These are phyloP conservation scores for Noccaea caerulescens DNA, from an alignment of 345 rosid genomes.

Conservation along the genomic window DNA sequence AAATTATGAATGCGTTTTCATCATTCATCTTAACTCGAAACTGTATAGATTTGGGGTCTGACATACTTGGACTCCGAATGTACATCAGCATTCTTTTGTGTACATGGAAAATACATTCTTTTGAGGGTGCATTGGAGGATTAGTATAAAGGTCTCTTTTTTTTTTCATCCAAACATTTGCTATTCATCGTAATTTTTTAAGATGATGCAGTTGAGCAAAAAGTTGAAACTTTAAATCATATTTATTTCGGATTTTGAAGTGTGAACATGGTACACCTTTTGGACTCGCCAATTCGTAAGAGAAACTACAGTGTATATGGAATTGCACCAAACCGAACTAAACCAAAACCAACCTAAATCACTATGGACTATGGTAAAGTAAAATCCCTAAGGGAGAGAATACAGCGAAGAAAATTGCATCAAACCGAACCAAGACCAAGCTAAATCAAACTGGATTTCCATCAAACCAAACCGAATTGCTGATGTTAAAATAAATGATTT, in stretches of 20 bases:
- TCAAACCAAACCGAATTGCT: conserved; percentile 1
- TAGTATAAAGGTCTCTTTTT: not conserved
- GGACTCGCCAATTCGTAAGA: not conserved
- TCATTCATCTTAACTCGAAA: conserved; percentile 1
- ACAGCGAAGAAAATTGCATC: not conserved
- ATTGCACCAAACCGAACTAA: not conserved
- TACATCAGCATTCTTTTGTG: conserved; percentile 14
- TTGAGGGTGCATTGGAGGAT: not conserved
- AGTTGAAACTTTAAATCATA: not conserved
- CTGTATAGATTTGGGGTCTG: conserved; percentile 12
- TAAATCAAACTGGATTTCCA: not conserved
- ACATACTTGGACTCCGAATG: not conserved
- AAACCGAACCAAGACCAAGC: not conserved
- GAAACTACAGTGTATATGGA: not conserved
- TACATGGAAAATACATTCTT: conserved; percentile 16
- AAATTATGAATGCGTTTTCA: not conserved
- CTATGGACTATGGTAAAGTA: too few species aligned
- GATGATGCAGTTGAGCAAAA: not conserved
- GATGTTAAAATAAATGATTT: not conserved
- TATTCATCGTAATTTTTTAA: not conserved
- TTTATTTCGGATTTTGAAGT: not conserved
- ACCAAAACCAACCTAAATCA: not conserved
- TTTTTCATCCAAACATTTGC: not conserved
- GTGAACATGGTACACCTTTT: not conserved
- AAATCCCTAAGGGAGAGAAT: not conserved